Evolutionary conservation across 1,284 basidiomycete genomes (phyloP).

Genomic region (Puccinia horiana): DNA sequence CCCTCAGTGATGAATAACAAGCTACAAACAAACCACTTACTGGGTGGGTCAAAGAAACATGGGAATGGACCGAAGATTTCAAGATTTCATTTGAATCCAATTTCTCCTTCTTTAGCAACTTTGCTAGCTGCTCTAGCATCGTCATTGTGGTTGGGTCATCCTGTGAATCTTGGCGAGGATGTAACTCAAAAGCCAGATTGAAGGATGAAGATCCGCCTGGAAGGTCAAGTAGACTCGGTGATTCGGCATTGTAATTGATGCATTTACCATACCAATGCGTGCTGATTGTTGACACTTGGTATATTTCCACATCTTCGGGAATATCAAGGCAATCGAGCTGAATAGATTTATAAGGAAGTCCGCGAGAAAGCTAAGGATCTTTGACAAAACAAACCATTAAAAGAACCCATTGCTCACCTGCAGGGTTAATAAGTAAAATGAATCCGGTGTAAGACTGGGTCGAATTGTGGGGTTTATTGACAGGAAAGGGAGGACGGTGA

Average conservation of each 20-base stretch:
- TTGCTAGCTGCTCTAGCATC: slow-evolving; percentile 18
- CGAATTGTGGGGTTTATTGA: slow-evolving; percentile 63
- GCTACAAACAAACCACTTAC: slow-evolving; percentile 6
- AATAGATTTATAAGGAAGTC: not conserved
- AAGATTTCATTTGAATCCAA: not conserved
- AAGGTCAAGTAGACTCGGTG: not conserved
- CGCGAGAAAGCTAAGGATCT: not conserved
- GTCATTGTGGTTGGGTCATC: slow-evolving; percentile 2
- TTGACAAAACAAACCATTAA: not conserved
- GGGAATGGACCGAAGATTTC: not conserved
- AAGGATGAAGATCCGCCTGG: not conserved
- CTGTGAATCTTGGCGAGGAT: not conserved
- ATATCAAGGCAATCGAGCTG: slow-evolving; percentile 28
- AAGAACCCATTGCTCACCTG: slow-evolving; percentile 57
- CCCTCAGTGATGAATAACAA: not conserved
- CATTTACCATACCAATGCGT: slow-evolving; percentile 36
- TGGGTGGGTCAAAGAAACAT: slow-evolving; percentile 15
- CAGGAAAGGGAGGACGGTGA: slow-evolving; percentile 67
- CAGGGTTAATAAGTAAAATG: slow-evolving; percentile 66
- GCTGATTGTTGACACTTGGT: slow-evolving; percentile 36
- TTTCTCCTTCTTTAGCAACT: slow-evolving; percentile 26
- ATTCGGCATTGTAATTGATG: not conserved
- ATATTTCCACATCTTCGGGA: slow-evolving; percentile 42
- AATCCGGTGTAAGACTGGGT: slow-evolving; percentile 64
- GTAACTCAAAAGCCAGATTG: slow-evolving; percentile 21